phyloP scores from a whole-genome alignment of 2,329 filamentous ascomycete genomes.

The Elsinoe ampelina region DNA sequence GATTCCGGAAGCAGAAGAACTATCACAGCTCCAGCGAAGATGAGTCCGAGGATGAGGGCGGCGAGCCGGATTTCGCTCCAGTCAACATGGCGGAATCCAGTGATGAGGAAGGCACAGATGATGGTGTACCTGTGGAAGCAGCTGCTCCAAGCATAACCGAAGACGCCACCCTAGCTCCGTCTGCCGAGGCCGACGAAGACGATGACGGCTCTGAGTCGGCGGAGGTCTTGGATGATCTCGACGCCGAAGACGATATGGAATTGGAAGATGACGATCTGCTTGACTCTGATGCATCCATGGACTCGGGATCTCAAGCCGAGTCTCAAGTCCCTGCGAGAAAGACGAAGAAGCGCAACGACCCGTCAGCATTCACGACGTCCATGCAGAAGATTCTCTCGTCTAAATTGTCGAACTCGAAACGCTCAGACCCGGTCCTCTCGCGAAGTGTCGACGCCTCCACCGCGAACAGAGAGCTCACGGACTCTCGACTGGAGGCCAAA shows the following conservation, averaged over 20 bases:
- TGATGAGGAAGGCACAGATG: conserved; percentile 27
- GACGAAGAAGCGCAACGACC: conserved; percentile 84
- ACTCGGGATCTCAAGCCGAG: conserved; percentile 18
- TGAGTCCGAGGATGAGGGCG: conserved; percentile 31
- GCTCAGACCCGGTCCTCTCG: conserved; percentile 82
- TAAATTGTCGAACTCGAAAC: conserved; percentile 73
- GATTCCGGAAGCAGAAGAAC: conserved; percentile 52
- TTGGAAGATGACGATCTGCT: conserved; percentile 26
- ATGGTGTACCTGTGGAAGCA: conserved; percentile 6
- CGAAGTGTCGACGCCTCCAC: conserved; percentile 67
- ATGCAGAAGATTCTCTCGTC: conserved; percentile 87
- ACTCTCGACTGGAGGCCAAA: conserved; percentile 70
- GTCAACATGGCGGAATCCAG: conserved; percentile 42
- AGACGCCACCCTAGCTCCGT: conserved; percentile 19
- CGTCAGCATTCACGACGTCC: conserved; percentile 79
- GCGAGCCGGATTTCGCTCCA: conserved; percentile 38
- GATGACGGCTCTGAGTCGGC: conserved; percentile 25
- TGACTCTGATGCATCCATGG: conserved; percentile 21
- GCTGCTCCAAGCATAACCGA: conserved; percentile 20
- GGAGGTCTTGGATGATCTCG: conserved; percentile 25
- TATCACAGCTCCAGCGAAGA: conserved; percentile 59
- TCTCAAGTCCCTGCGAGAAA: conserved; percentile 26
- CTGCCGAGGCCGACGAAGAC: conserved; percentile 20
- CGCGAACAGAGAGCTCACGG: conserved; percentile 61
- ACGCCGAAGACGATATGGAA: conserved; percentile 34